Conservation (phyloP, 306 rosid genomes). For the Ochetophila trinervis region DNA sequence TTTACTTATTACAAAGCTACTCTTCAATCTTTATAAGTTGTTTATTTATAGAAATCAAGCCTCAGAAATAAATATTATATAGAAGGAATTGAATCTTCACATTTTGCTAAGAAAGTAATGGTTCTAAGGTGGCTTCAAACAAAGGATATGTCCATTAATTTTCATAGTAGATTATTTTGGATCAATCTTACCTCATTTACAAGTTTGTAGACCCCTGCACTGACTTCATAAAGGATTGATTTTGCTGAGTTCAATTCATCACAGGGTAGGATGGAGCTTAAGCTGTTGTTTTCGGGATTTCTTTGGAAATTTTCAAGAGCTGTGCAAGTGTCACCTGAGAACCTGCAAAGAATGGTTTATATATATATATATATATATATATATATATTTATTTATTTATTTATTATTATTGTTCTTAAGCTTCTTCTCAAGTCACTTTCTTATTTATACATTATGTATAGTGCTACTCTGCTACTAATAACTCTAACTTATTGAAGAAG, state of each 20-base stretch:
- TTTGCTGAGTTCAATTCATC: constrained; percentile 53
- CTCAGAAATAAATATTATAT: no score
- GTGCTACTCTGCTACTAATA: no score
- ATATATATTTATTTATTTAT: not conserved
- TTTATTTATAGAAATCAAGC: no score
- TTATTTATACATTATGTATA: no score
- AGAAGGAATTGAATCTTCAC: no score
- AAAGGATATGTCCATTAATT: not conserved
- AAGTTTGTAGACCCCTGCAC: constrained; percentile 43
- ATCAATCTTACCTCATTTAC: constrained; percentile 45
- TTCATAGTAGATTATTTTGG: not conserved
- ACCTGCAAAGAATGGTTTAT: constrained; percentile 38
- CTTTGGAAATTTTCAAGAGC: constrained; percentile 52
- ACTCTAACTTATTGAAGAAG: no score
- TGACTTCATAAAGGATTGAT: constrained; percentile 34
- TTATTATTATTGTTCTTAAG: not conserved
- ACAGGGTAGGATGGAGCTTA: constrained; percentile 64
- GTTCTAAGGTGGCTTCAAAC: not conserved
- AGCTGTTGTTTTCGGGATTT: constrained; percentile 58
- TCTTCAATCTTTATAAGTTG: no score
- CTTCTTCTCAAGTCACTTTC: not conserved
- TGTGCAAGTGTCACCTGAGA: constrained; percentile 58
- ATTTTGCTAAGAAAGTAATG: not conserved
- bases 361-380: no score
- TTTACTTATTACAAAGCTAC: no score